Evolutionary conservation across 768 basidiomycete genomes (phyloP).

Genomic region (Leccinum disarticulatum): DNA sequence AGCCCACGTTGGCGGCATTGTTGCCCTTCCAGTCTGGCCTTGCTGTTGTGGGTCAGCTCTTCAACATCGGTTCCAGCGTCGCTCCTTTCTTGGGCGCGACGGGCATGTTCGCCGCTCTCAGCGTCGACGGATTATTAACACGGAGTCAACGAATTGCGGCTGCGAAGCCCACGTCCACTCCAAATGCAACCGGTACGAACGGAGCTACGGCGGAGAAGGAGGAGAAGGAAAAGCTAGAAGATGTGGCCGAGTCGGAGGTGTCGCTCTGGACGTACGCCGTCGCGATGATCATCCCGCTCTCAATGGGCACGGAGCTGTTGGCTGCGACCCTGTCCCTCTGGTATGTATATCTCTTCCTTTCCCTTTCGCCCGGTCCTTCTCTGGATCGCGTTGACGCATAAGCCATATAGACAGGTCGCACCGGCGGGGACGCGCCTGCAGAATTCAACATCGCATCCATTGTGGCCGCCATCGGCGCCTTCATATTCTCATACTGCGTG

Average conservation of each 20-base stretch:
- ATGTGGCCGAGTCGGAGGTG: slow-evolving; percentile 34
- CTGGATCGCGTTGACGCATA: slow-evolving; percentile 5
- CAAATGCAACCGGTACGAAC: slow-evolving; percentile 4
- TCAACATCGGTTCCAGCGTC: slow-evolving; percentile 74
- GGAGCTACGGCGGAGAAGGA: not conserved
- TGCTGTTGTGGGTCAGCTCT: slow-evolving; percentile 60
- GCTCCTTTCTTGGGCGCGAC: slow-evolving; percentile 64
- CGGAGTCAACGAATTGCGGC: too few relatives aligned
- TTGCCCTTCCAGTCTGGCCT: slow-evolving; percentile 58
- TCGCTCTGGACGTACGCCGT: slow-evolving; percentile 65
- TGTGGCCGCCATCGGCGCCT: slow-evolving; percentile 55
- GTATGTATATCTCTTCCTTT: slow-evolving; percentile 38
- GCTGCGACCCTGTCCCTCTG: slow-evolving; percentile 75
- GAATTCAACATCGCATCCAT: slow-evolving; percentile 88
- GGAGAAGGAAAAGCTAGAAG: not conserved
- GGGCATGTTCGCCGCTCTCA: slow-evolving; percentile 55
- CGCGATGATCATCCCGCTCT: slow-evolving; percentile 54
- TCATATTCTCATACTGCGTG: slow-evolving; percentile 56
- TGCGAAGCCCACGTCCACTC: too few relatives aligned
- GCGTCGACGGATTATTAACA: too few relatives aligned
- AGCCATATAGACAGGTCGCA: slow-evolving; percentile 68
- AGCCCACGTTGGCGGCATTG: slow-evolving; percentile 56
- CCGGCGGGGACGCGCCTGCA: slow-evolving; percentile 78
- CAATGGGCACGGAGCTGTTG: slow-evolving; percentile 57
- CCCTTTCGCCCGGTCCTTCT: not conserved